Base-by-base conservation (phyloP, 1,284 basidiomycete species). In the Cutaneotrichosporon sp. region DNA sequence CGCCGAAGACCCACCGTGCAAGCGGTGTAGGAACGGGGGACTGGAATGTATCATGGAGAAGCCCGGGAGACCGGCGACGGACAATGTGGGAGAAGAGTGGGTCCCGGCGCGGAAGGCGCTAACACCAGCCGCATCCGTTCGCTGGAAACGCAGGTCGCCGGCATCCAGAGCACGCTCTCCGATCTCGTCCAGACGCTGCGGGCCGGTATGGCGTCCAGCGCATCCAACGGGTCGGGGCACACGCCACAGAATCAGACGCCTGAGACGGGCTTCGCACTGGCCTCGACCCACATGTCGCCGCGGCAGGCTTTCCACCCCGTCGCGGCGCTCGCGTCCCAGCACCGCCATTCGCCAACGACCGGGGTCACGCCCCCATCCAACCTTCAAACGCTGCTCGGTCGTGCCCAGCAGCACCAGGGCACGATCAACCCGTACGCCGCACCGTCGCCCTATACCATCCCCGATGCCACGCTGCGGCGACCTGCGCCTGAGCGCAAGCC, bases 1-100 rank as follows among this genome's bases (percentile, higher is more conserved):
- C 1, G 90, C 90, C 19, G 90, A 92, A 71, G 90, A 90, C 63
- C 90, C 90, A n/a, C 90, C 90, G 17, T 94, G 90, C 74, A 85
- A 87, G 66, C 82, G 90, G 33, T 94, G 90, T 72, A 81, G 86
- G 42, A 87, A 90, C 64, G 85, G 86, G 29, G 86, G 87, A 2
- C 79, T 92, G 12, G 88, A 90, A 45, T 93, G 90, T 76, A 79
- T 92, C 29, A 91, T 93, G 71, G 90, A 93, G 72, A 92, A 92
- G 65, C 90, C 90, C 33, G 89, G 87, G 2, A 85, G 87, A 46
- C 84, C 54, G 8, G 47, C 35, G 5, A 50, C 43, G 85, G 77
- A 61, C 3, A 31, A 46, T n/a, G 86, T 87, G 3, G 76, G 91
- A 42, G 90, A 91, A 17, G 67, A 68, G 87, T 90, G 71, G 73